phyloP scores from a whole-genome alignment of 805 yeast genomes.

The Barnettozyma populi region DNA sequence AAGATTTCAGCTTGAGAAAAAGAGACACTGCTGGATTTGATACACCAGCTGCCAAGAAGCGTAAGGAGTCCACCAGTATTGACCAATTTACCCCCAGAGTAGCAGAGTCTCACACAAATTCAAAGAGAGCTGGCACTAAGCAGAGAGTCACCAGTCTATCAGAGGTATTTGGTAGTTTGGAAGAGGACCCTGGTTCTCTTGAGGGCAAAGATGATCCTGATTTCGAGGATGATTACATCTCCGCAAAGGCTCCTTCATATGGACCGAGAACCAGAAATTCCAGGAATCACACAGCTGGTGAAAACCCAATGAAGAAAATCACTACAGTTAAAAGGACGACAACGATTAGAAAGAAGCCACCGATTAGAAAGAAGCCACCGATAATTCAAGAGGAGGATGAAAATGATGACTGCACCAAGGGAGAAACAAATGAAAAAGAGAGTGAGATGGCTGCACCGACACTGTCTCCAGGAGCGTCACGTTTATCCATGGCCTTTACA shows the following conservation, averaged over 20 bases:
- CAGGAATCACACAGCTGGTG: not conserved
- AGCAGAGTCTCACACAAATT: not conserved
- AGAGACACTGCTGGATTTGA: not conserved
- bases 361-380: not conserved
- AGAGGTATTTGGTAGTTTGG: constrained; percentile 19
- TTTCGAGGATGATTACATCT: not conserved
- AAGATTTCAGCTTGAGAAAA: no score
- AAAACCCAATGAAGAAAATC: not conserved
- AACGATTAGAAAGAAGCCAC: not conserved
- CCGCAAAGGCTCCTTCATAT: not conserved
- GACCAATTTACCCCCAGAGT: not conserved
- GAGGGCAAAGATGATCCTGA: constrained; percentile 13
- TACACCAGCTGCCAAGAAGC: not conserved
- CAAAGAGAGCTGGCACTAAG: not conserved
- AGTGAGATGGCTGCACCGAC: not conserved
- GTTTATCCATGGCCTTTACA: not conserved
- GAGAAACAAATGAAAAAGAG: not conserved
- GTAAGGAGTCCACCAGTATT: not conserved
- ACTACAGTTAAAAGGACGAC: not conserved
- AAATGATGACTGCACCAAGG: not conserved
- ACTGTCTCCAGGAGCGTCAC: not conserved
- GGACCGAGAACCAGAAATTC: not conserved
- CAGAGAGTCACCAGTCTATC: constrained; percentile 7
- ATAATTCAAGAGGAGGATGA: not conserved
- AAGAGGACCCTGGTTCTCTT: constrained; percentile 6